A percentile compares a stretch with the other conserved stretches of the same genome.
These are phyloP conservation scores for Coemansia sp. DNA, from an alignment of 192 early-diverging fungal genomes.

Conservation along the genomic window DNA sequence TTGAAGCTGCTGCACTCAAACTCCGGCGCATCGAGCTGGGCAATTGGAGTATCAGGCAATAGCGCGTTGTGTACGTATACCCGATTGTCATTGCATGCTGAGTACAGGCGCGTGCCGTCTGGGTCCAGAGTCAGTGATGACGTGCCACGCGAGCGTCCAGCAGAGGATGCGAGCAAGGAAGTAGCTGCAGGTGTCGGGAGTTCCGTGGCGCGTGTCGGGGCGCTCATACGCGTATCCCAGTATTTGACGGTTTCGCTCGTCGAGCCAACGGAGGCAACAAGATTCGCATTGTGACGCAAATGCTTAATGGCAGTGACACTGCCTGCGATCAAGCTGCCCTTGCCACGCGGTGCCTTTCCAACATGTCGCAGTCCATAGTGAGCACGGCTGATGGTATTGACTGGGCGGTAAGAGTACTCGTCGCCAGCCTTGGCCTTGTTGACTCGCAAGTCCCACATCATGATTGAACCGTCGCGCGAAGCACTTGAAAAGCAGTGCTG, in stretches of 20 bases:
- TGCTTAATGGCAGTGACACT: slow-evolving; percentile 35
- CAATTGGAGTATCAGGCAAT: slow-evolving; percentile 55
- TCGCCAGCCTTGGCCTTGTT: slow-evolving; percentile 30
- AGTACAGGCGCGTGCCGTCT: slow-evolving; percentile 67
- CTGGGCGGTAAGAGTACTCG: slow-evolving; percentile 32
- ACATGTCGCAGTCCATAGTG: slow-evolving; percentile 26
- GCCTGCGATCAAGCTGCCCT: slow-evolving; percentile 12
- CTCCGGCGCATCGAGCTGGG: slow-evolving; percentile 59
- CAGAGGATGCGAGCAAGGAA: slow-evolving; percentile 45
- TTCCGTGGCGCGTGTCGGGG: slow-evolving; percentile 39
- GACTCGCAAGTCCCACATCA: slow-evolving; percentile 79
- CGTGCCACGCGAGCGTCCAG: slow-evolving; percentile 55
- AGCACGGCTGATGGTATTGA: slow-evolving; percentile 30
- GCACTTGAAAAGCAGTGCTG: slow-evolving; percentile 70
- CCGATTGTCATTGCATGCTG: slow-evolving; percentile 67
- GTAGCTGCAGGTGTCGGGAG: slow-evolving; percentile 48
- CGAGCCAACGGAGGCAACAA: slow-evolving; percentile 37
- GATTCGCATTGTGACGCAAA: slow-evolving; percentile 24
- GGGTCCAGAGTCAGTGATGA: slow-evolving; percentile 67
- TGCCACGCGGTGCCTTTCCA: slow-evolving; percentile 15
- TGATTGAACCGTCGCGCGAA: slow-evolving; percentile 71
- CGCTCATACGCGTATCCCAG: slow-evolving; percentile 76
- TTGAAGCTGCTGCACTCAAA: slow-evolving; percentile 71
- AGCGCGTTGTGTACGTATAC: slow-evolving; percentile 74
- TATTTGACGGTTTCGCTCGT: slow-evolving; percentile 68